Evolutionary conservation across 2,329 filamentous ascomycete genomes (phyloP).

Genomic region (Emergomyces africanus): DNA sequence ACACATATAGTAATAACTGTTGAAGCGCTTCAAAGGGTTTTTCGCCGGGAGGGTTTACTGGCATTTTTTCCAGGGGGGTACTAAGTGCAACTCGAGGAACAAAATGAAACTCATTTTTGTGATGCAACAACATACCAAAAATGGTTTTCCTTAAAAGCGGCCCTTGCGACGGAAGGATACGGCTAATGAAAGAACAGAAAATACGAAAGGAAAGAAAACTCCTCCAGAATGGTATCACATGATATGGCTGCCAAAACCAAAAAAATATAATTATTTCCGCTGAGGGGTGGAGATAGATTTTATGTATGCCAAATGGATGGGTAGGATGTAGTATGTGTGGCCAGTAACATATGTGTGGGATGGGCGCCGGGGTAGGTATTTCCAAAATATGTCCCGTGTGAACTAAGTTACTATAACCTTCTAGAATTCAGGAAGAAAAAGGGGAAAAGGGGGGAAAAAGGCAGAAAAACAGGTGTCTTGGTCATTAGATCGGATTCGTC

Average conservation of each 20-base stretch:
- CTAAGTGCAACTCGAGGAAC: not conserved
- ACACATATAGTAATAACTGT: not conserved
- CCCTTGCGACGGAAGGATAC: not conserved
- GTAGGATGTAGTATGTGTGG: not conserved
- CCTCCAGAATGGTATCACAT: not conserved
- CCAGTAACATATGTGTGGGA: not conserved
- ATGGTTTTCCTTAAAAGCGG: not conserved
- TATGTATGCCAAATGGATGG: not conserved
- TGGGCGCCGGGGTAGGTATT: not conserved
- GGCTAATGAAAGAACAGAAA: not conserved
- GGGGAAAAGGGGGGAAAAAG: not conserved
- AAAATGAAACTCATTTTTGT: not conserved
- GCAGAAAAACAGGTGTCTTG: not conserved
- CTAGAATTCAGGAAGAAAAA: not conserved
- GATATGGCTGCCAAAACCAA: not conserved
- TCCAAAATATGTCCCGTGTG: not conserved
- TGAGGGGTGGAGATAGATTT: not conserved
- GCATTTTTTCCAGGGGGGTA: not conserved
- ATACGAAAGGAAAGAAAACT: not conserved
- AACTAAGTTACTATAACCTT: not conserved
- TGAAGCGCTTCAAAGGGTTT: not conserved
- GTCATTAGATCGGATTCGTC: conserved; percentile 5
- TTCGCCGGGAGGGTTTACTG: not conserved
- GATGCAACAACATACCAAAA: not conserved
- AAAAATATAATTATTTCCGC: not conserved